These are phyloP conservation scores for Camelina neglecta DNA, from an alignment of 345 rosid genomes.

Conservation along the genomic window DNA sequence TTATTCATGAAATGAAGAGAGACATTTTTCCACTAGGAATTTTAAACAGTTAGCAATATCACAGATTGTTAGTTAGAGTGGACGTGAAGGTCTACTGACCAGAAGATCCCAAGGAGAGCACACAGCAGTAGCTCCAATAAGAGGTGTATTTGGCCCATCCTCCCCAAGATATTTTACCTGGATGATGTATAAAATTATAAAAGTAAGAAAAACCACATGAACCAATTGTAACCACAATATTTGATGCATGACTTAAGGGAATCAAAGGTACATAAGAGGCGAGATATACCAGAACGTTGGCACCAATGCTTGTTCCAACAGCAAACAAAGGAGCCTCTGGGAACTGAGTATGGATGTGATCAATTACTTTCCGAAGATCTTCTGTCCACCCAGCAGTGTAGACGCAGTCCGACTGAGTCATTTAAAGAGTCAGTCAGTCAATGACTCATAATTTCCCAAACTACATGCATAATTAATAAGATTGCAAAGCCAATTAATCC, in stretches of 20 bases:
- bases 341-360: conserved; percentile 64
- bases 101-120: conserved; percentile 95
- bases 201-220: conserved; percentile 1
- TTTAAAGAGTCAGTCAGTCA: conserved; percentile 9
- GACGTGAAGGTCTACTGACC: conserved; percentile 57
- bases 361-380: conserved; percentile 64
- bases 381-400: conserved; percentile 97
- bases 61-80: neutral
- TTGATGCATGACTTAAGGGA: conserved; percentile 14
- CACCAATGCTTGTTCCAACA: conserved; percentile 93
- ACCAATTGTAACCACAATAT: neutral
- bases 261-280: neutral
- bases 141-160: conserved; percentile 66
- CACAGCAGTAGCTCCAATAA: conserved; percentile 87
- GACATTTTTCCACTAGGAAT: neutral
- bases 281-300: conserved; percentile 75
- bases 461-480: conserved; percentile 15
- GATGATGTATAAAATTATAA: neutral
- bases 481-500: neutral
- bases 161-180: conserved; percentile 98
- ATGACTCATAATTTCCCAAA: neutral
- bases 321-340: conserved; percentile 84
- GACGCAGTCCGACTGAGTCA: conserved; percentile 79
- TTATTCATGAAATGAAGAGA: neutral
- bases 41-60: conserved; percentile 4